A percentile compares a stretch with the other conserved stretches of the same genome.
phyloP scores from a whole-genome alignment of 352 stramenopile species.

The Plasmopara halstedii region DNA sequence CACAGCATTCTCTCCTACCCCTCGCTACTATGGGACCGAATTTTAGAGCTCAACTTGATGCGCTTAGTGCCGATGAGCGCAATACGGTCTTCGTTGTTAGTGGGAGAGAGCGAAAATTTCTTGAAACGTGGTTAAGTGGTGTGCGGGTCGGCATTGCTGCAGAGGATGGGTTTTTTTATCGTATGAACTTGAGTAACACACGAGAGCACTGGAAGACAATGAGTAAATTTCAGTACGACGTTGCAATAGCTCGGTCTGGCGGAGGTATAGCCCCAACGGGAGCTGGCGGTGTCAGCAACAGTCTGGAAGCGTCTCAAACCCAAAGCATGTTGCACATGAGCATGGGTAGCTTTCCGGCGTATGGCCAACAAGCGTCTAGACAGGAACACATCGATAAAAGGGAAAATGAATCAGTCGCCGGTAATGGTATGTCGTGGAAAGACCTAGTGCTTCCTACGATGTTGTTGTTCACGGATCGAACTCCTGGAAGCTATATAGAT shows the following conservation, averaged over 20 bases:
- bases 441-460: slow-evolving; percentile 71
- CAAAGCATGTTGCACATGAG: slow-evolving; percentile 39
- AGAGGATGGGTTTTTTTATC: slow-evolving; percentile 74
- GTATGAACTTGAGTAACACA: slow-evolving; percentile 68
- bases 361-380: slow-evolving; percentile 23
- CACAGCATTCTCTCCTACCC: slow-evolving; percentile 68
- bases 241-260: slow-evolving; percentile 28
- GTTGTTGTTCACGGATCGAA: slow-evolving; percentile 69
- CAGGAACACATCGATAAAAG: slow-evolving; percentile 12
- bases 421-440: slow-evolving; percentile 70
- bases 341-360: slow-evolving; percentile 36
- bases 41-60: slow-evolving; percentile 71
- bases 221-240: slow-evolving; percentile 79
- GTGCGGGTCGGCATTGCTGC: slow-evolving; percentile 66
- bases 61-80: slow-evolving; percentile 46
- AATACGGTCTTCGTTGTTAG: slow-evolving; percentile 80
- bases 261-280: slow-evolving; percentile 19
- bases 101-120: slow-evolving; percentile 74
- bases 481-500: slow-evolving; percentile 75
- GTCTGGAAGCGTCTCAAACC: slow-evolving; percentile 26
- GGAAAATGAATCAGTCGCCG: slow-evolving; percentile 14
- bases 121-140: slow-evolving; percentile 84
- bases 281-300: slow-evolving; percentile 17
- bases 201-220: slow-evolving; percentile 75
- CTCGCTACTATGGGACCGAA: slow-evolving; percentile 70